Percentiles rank a stretch among this genome's conserved stretches.
Conservation (phyloP, 2,329 filamentous ascomycete genomes). For the Orbilia ellipsospora region DNA sequence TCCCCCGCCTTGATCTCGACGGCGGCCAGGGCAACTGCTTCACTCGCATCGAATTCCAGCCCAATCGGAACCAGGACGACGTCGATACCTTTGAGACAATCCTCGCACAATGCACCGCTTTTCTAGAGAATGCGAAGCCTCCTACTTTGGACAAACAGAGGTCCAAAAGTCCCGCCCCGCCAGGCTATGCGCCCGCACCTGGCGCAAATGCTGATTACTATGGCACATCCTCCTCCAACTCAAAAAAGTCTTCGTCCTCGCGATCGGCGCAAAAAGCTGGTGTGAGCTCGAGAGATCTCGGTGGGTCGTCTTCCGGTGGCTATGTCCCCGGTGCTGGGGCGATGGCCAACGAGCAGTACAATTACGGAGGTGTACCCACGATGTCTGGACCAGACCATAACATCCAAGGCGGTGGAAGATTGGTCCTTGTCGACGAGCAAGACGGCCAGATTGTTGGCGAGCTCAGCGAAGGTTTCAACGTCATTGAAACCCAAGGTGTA, state of each 20-base stretch:
- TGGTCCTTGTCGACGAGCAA: conserved; percentile 90
- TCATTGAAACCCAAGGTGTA: conserved; percentile 80
- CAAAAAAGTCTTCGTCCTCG: conserved; percentile 28
- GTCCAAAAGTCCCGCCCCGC: conserved; percentile 52
- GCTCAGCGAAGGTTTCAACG: conserved; percentile 81
- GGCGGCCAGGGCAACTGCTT: conserved; percentile 79
- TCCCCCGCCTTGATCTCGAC: conserved; percentile 93
- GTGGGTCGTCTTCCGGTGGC: conserved; percentile 26
- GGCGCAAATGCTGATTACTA: conserved; percentile 36
- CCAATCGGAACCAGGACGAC: conserved; percentile 83
- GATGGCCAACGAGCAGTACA: conserved; percentile 44
- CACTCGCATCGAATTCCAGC: conserved; percentile 89
- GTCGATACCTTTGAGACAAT: conserved; percentile 98
- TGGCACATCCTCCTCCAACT: neutral
- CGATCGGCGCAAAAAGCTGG: conserved; percentile 29
- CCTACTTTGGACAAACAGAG: conserved; percentile 63
- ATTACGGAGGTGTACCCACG: conserved; percentile 6
- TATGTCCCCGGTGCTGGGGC: conserved; percentile 48
- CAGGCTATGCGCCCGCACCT: conserved; percentile 26
- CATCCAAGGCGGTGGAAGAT: conserved; percentile 74
- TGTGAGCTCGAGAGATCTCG: conserved; percentile 36
- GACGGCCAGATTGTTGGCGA: conserved; percentile 96
- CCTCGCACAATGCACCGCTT: conserved; percentile 95
- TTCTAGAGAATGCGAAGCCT: conserved; percentile 83
- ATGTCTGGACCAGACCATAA: conserved; percentile 35